Base-by-base conservation (phyloP, 768 basidiomycete species). In the Tricholoma saponaceum region DNA sequence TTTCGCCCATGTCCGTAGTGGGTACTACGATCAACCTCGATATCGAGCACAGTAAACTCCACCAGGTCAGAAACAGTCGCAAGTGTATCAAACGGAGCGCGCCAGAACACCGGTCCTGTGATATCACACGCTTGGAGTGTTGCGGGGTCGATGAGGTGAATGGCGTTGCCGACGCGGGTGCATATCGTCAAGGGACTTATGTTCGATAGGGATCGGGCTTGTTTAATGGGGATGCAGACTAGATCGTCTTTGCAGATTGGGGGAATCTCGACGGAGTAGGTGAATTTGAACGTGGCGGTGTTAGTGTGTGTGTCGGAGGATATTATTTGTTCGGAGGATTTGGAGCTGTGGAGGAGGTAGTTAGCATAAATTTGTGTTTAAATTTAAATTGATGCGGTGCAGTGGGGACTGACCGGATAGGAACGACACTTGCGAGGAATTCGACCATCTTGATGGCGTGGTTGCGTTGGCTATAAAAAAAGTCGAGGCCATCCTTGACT, bases 221-320 rank as follows among this genome's bases (percentile, higher is more conserved):
- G 86, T 66, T 92, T 92, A 10, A 76, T 71, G 2, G 95, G 92
- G 33, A 99, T 79, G 69, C 91, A 93, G 20, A 98, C 89, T 25
- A 99, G 83, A 72, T 99, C 97, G 69, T 98, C 97, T 70, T 98
- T 98, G 79, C 97, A 99, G 56, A 99, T 85, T 0, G 97, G 95
- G 4, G 89, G 84, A 67, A 99, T 97, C 74, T 98, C 96, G 63
- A 98, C 91, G 4, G 95, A 97, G 78, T 93, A 98, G 4, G 95
- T 94, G 73, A 91, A 95, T 74, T 96, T 98, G 81, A 91, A 97
- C 74, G 92, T 98, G 32, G 96, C 90, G 3, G 95, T 97, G 62
- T 83, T 84, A 50, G 89, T 84, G 71, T 99, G 96, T 1, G 89
- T 93, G 69, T 99, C 97, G 22, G 88, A 79, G 6, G 95, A 97